Base-by-base conservation (phyloP, 1,284 basidiomycete genomes). In the Irpex rosettiformis region DNA sequence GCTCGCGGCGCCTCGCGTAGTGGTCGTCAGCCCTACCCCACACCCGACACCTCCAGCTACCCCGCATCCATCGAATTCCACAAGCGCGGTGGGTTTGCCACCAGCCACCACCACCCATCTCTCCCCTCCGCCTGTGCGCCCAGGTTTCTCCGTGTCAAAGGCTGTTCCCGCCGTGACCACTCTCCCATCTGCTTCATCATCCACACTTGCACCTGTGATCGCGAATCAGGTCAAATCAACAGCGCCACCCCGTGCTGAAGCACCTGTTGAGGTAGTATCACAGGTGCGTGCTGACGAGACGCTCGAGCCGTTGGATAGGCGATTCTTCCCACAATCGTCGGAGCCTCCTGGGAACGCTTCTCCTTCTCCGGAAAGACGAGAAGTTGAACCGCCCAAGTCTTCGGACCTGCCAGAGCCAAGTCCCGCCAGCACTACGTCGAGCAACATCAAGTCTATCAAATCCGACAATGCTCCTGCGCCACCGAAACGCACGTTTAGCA, bases 1-100 rank as follows among this genome's bases (percentile, higher is more conserved):
- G 24, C 27, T 58, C 28, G 21, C 55, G 30, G 59, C 76, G 55
- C 80, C 82, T 10, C 76, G 76, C 25, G 79, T 84, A 8, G 77
- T 84, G 16, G 75, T 86, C 29, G 81, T 84, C 7, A 81, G 84
- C 62, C 77, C 77, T 30, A 80, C 80, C 1, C 79, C 79, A 6
- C 82, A 81, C 66, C 82, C 82, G 2, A 84, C 84, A 2, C 83
- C 84, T 4, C 82, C 81, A 1, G 76, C 77, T 2, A 81, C 82
- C 1, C 82, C 82, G 1, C 66, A 69, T 61, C 63, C 72, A 58
- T 56, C 63, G 51, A 60, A 57, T 59, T 28, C 52, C 13, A 6
- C 56, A 16, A 49, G 51, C 37, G 13, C 55, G 53, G 45, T 62
- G 59, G 51, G 57, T 53, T 48, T 56, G 53, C 18, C 58, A 43